These are phyloP conservation scores for Phytophthora lateralis DNA, from an alignment of 352 stramenopile species.

Conservation along the genomic window DNA sequence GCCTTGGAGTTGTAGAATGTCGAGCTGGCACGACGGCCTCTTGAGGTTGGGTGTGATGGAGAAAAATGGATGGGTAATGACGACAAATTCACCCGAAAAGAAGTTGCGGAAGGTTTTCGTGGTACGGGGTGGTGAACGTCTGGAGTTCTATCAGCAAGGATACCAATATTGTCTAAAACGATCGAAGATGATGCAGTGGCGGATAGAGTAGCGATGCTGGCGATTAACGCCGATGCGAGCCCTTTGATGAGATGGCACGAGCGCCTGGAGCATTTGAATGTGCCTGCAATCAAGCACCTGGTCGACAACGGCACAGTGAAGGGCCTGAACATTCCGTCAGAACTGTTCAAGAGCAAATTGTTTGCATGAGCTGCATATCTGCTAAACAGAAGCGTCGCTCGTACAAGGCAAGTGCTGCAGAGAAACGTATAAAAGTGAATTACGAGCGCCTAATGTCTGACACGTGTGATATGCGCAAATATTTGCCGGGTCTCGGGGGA, in stretches of 20 bases:
- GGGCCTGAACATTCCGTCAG: too few species aligned
- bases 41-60: neutral
- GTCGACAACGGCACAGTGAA: too few species aligned
- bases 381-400: too few species aligned
- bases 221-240: neutral
- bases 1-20: neutral
- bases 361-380: too few species aligned
- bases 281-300: neutral
- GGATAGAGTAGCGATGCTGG: neutral
- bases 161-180: neutral
- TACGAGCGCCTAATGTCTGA: neutral
- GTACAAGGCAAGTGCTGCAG: too few species aligned
- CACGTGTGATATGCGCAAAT: conserved; percentile 7
- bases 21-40: neutral
- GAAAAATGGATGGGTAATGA: neutral
- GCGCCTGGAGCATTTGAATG: neutral
- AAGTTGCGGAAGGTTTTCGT: neutral
- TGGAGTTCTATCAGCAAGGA: neutral
- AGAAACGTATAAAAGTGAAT: neutral
- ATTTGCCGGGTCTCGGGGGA: neutral
- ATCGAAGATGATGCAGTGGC: neutral
- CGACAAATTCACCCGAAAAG: neutral
- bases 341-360: too few species aligned
- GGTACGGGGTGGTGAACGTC: neutral
- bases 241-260: neutral